Evolutionary conservation across 148 eudicot species (phyloP).

Genomic region (Silene conica): DNA sequence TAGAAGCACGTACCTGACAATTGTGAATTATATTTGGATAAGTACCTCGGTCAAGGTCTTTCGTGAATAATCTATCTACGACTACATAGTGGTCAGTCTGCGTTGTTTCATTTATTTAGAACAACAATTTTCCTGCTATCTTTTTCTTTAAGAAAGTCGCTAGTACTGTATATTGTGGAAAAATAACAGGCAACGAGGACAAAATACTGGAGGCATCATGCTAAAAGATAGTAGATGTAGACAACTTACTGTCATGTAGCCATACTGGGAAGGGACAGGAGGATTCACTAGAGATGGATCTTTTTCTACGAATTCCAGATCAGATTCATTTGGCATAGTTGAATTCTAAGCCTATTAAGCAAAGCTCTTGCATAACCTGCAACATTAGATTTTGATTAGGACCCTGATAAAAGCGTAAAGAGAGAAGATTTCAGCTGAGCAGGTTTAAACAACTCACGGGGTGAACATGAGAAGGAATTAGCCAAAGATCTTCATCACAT

Average conservation of each 20-base stretch:
- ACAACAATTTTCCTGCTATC: too few species aligned
- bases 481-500: constrained; percentile 96
- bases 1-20: constrained; percentile 86
- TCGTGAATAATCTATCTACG: background rate
- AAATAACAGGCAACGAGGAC: too few species aligned
- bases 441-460: constrained; percentile 48
- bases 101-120: too few species aligned
- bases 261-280: constrained; percentile 85
- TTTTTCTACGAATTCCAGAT: constrained; percentile 75
- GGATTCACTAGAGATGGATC: too few species aligned
- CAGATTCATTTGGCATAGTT: constrained; percentile 92
- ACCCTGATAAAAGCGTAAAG: background rate
- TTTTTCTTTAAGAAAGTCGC: too few species aligned
- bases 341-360: constrained; percentile 90
- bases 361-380: constrained; percentile 97
- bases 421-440: background rate
- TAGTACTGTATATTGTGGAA: too few species aligned
- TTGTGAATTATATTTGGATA: background rate
- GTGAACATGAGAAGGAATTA: constrained; percentile 95
- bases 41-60: too few species aligned
- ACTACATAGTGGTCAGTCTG: too few species aligned
- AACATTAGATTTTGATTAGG: constrained; percentile 4
- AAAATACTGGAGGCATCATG: too few species aligned
- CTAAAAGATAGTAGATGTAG: background rate
- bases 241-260: constrained; percentile 79